phyloP scores from a whole-genome alignment of 495 filamentous ascomycete genomes.

The Rusavskia elegans region DNA sequence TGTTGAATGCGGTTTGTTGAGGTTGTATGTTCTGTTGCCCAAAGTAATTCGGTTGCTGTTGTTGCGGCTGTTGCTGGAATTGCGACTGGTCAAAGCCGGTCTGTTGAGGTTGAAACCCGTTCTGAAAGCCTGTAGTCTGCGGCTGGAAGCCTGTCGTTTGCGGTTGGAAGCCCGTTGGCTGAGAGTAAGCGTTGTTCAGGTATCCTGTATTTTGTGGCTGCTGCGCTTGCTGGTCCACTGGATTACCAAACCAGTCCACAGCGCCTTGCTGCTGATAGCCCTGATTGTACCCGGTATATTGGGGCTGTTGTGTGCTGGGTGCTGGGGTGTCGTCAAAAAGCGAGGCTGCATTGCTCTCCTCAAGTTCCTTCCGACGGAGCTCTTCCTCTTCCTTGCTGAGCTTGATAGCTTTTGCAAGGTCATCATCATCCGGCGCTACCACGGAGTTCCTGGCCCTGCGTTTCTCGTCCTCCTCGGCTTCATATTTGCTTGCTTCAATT shows the following conservation, averaged over 20 bases:
- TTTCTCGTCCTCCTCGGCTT: conserved; percentile 84
- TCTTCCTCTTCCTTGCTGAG: conserved; percentile 92
- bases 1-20: conserved; percentile 57
- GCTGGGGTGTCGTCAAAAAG: conserved; percentile 75
- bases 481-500: conserved; percentile 88
- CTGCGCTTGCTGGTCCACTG: conserved; percentile 55
- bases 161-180: conserved; percentile 32
- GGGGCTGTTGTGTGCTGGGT: conserved; percentile 41
- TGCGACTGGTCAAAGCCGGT: conserved; percentile 44
- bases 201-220: conserved; percentile 69
- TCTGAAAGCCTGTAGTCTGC: conserved; percentile 49
- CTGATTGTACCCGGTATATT: conserved; percentile 82
- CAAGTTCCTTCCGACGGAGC: conserved; percentile 69
- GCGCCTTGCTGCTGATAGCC: conserved; percentile 91
- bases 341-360: conserved; percentile 71
- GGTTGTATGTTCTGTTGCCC: conserved; percentile 41
- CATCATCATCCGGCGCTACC: conserved; percentile 34
- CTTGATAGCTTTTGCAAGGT: conserved; percentile 89
- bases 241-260: conserved; percentile 95
- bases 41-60: conserved; percentile 36
- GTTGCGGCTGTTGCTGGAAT: conserved; percentile 33
- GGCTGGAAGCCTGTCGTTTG: conserved; percentile 48
- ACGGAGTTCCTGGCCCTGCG: conserved; percentile 41
- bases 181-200: conserved; percentile 70
- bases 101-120: conserved; percentile 48